phyloP scores from a whole-genome alignment of 2,329 filamentous ascomycete species.

The Trichoderma aggressivum region DNA sequence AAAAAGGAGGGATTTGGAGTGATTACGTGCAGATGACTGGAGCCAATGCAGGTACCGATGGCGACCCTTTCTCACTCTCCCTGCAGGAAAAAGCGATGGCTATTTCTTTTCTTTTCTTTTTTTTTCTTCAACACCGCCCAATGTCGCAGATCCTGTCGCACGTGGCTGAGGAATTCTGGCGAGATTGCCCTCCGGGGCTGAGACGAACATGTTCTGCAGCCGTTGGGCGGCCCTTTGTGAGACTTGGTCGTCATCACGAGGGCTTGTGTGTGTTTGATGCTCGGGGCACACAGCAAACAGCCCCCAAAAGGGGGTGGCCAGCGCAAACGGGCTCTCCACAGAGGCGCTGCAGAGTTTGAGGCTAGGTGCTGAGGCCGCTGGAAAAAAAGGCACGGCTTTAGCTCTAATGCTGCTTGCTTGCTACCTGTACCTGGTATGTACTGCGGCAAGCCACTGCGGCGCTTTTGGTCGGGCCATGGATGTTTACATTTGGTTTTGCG shows the following conservation, averaged over 20 bases:
- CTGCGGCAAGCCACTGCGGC: background rate
- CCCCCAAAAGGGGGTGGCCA: conserved; percentile 4
- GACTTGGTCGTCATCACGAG: background rate
- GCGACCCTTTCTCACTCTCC: background rate
- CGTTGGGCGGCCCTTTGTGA: background rate
- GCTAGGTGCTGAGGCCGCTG: background rate
- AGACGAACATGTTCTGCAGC: background rate
- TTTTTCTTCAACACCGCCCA: conserved; percentile 3
- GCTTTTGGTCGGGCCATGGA: background rate
- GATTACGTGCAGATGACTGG: background rate
- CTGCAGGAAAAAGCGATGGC: conserved; percentile 5
- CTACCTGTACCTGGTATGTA: background rate
- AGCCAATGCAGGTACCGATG: conserved; percentile 7
- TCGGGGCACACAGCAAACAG: background rate
- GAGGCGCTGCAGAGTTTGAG: background rate
- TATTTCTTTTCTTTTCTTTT: background rate
- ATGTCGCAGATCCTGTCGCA: conserved; percentile 5
- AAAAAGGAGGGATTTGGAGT: background rate
- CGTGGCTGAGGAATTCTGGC: conserved; percentile 3
- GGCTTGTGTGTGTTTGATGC: background rate
- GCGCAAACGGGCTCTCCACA: background rate
- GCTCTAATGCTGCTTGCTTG: background rate
- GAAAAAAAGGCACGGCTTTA: background rate
- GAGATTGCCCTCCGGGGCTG: background rate
- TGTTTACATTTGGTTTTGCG: background rate